phyloP scores from a whole-genome alignment of 2,329 filamentous ascomycete species.

The Herpotrichia juniperi region DNA sequence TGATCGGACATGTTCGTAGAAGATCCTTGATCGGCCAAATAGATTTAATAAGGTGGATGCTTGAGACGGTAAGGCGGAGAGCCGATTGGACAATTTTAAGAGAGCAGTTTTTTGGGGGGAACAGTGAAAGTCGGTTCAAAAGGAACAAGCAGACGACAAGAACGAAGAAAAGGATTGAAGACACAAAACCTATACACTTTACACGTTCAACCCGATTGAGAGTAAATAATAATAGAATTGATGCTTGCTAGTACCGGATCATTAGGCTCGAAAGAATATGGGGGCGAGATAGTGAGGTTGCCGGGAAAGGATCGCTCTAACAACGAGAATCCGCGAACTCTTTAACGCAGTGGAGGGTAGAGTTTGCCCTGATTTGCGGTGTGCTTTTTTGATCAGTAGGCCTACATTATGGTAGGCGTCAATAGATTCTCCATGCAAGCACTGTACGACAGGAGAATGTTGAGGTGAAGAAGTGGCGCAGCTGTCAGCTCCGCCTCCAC shows the following conservation, averaged over 20 bases:
- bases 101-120: background rate
- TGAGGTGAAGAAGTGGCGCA: constrained; percentile 5
- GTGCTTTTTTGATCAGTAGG: background rate
- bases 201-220: no score
- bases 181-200: no score
- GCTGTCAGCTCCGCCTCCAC: constrained; percentile 4
- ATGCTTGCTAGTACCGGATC: background rate
- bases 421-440: background rate
- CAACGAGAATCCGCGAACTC: background rate
- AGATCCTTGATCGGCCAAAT: background rate
- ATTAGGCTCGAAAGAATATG: background rate
- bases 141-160: background rate
- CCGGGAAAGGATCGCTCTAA: background rate
- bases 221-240: background rate
- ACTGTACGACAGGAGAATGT: background rate
- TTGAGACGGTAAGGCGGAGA: background rate
- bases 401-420: constrained; percentile 2
- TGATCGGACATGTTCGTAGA: background rate
- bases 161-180: no score
- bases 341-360: constrained; percentile 4
- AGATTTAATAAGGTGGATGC: background rate
- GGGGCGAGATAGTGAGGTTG: constrained; percentile 8
- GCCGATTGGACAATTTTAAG: background rate
- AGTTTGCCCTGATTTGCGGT: background rate
- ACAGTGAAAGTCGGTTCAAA: background rate